Evolutionary conservation across 495 filamentous ascomycete species (phyloP).

Genomic region (Cudoniella acicularis): DNA sequence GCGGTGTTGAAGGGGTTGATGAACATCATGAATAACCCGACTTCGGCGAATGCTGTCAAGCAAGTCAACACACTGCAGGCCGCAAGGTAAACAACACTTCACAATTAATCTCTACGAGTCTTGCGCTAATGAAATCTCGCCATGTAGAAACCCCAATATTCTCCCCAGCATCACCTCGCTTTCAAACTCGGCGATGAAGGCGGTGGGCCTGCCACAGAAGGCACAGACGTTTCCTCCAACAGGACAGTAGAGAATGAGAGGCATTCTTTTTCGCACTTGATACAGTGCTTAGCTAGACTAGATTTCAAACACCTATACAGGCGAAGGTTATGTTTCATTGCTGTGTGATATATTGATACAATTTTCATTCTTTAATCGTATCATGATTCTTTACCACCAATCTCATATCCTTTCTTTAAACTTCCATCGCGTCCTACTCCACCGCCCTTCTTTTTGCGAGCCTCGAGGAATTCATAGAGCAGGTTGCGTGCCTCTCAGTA

Average conservation of each 20-base stretch:
- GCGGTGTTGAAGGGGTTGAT: slow-evolving; percentile 8
- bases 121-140: background rate
- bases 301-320: too few species aligned
- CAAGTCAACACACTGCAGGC: slow-evolving; percentile 7
- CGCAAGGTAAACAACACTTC: background rate
- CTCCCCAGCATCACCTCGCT: slow-evolving; percentile 16
- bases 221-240: slow-evolving; percentile 14
- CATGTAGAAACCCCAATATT: slow-evolving; percentile 14
- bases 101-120: too few species aligned
- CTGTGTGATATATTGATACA: too few species aligned
- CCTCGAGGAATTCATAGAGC: background rate
- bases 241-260: background rate
- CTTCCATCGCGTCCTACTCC: background rate
- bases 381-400: background rate
- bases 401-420: background rate
- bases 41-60: background rate
- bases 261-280: background rate
- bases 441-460: background rate
- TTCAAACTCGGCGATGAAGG: slow-evolving; percentile 9
- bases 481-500: background rate
- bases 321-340: too few species aligned
- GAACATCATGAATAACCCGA: slow-evolving; percentile 10
- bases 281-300: background rate
- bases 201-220: slow-evolving; percentile 11
- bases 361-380: too few species aligned